Base-by-base conservation (phyloP, 441 rosid species). In the Erodium moschatum region DNA sequence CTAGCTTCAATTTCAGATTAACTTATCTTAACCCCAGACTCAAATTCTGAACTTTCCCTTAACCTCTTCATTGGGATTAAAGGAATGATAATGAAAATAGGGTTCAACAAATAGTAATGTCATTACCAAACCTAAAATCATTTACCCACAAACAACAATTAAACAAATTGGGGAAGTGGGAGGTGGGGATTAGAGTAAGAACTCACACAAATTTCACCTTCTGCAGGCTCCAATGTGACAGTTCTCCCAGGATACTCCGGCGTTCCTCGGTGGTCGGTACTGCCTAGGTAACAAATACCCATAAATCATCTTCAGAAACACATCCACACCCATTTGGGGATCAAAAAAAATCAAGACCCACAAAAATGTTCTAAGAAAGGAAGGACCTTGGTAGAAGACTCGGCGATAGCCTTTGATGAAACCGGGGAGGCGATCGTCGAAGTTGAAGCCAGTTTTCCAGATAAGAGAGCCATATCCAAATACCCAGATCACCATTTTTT, bases 221-320 rank as follows among this genome's bases (percentile, higher is more conserved):
- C 75, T 18, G 89, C 90, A 70, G 91, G 82, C 78, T 86, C 91
- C 71, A 90, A 74, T 69, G 97, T 93, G 19, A 86, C 96, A 6
- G 97, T 89, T 79, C 96, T 86, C 70, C 97, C 94, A 0, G 98
- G 97, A 74, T 72, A 86, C 56, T 85, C 85, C 1, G 86, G 88
- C 46, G 96, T 90, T 29, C 97, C 97, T 83, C 96, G 81, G 74
- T 90, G 98, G 68, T 92, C 97, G 65, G 96, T 92, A 74, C 97
- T 92, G 46, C 98, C 96, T 92, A 5, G 13, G 56, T 31, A 67
- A 18, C 54, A 48, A 2, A 48, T 12, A 24, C 27, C 27, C 27
- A 24, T 0, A 24, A 24, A 24, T 0, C 27, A 24, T 24, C 27
- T 24, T 24, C 27, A 24, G 27, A 24, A 24, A 24, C 27, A 24